Evolutionary conservation across 2,329 filamentous ascomycete genomes (phyloP).

Genomic region (Phialemonium atrogriseum): DNA sequence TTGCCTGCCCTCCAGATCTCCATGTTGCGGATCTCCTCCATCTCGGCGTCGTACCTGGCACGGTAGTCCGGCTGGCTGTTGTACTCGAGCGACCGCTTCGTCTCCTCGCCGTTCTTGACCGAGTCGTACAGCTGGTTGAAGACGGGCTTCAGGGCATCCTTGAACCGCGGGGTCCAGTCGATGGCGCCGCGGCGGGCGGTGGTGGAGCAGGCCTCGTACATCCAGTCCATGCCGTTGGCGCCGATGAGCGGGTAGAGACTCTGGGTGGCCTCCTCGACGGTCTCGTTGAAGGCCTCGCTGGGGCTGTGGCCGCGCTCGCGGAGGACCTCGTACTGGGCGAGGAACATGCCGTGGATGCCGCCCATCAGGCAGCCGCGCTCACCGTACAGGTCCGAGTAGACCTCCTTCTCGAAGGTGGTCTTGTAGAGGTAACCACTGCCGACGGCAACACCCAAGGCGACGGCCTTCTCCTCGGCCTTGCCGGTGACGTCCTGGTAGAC

Average conservation of each 20-base stretch:
- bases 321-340: slow-evolving; percentile 99
- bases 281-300: slow-evolving; percentile 99
- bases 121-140: slow-evolving; percentile 96
- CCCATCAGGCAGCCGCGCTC: slow-evolving; percentile 99
- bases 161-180: slow-evolving; percentile 97
- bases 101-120: slow-evolving; percentile 87
- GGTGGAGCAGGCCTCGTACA: slow-evolving; percentile 99
- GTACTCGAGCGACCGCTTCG: slow-evolving; percentile 92
- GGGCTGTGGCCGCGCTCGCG: slow-evolving; percentile 96
- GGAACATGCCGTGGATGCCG: slow-evolving; percentile 99
- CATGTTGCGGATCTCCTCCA: slow-evolving; percentile 94
- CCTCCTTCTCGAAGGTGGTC: slow-evolving; percentile 99
- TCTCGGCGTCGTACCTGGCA: slow-evolving; percentile 94
- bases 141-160: slow-evolving; percentile 95
- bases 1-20: slow-evolving; percentile 99
- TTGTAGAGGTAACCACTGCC: slow-evolving; percentile 99
- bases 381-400: slow-evolving; percentile 98
- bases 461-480: slow-evolving; percentile 95
- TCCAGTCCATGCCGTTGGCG: slow-evolving; percentile 99
- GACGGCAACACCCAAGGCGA: slow-evolving; percentile 93
- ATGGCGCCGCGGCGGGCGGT: slow-evolving; percentile 97
- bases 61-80: slow-evolving; percentile 95
- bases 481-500: slow-evolving; percentile 98
- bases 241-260: slow-evolving; percentile 96
- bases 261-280: slow-evolving; percentile 98